Conservation (phyloP, 306 rosid species). For the Carpinus viminea region DNA sequence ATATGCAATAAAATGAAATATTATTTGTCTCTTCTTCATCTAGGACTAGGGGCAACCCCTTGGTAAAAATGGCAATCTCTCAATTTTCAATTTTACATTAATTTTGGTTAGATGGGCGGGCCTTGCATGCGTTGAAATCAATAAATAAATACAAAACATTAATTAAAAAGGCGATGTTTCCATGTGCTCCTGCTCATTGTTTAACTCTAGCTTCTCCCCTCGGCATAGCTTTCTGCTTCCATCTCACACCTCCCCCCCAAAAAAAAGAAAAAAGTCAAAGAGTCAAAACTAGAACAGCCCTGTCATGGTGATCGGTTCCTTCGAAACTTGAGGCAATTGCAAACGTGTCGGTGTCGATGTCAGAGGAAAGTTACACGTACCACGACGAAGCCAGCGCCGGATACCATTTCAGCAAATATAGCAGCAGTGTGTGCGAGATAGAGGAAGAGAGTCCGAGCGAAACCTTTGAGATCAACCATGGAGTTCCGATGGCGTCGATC, state of each 20-base stretch:
- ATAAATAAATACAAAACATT: not conserved
- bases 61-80: too few species aligned
- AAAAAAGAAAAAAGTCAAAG: too few species aligned
- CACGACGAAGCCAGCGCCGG: not conserved
- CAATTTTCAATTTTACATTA: too few species aligned
- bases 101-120: too few species aligned
- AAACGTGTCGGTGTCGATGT: slow-evolving; percentile 9
- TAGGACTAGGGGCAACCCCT: too few species aligned
- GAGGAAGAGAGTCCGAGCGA: slow-evolving; percentile 50
- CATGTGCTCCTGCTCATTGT: not conserved
- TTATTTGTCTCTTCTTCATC: too few species aligned
- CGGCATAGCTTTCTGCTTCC: not conserved
- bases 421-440: slow-evolving; percentile 51
- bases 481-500: slow-evolving; percentile 41
- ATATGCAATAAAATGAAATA: too few species aligned
- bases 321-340: not conserved
- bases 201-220: not conserved
- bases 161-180: not conserved
- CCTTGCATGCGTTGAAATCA: too few species aligned
- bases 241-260: too few species aligned
- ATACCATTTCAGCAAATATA: not conserved
- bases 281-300: not conserved
- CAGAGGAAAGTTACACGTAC: not conserved
- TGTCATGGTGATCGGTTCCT: not conserved
- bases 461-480: slow-evolving; percentile 21